Evolutionary conservation across 768 basidiomycete species (phyloP).

Genomic region (Lactarius deliciosus): DNA sequence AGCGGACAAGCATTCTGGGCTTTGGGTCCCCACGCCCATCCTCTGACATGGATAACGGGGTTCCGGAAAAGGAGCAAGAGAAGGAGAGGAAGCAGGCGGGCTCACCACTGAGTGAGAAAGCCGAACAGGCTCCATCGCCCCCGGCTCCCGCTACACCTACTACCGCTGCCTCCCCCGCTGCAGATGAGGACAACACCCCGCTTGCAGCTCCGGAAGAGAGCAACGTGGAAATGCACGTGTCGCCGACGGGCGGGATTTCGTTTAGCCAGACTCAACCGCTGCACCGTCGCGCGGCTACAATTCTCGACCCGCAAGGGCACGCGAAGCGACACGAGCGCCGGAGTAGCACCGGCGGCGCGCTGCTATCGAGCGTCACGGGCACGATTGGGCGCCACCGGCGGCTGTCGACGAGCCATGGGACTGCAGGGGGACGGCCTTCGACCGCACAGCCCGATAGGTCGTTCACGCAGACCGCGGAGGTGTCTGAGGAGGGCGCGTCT

Average conservation of each 20-base stretch:
- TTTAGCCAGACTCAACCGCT: slow-evolving; percentile 54
- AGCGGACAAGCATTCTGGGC: slow-evolving; percentile 24
- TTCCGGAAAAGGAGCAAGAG: slow-evolving; percentile 25
- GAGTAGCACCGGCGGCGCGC: slow-evolving; percentile 71
- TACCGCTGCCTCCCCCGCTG: neutral
- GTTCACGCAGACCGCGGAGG: slow-evolving; percentile 53
- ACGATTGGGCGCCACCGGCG: slow-evolving; percentile 67
- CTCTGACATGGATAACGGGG: slow-evolving; percentile 6
- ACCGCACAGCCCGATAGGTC: slow-evolving; percentile 39
- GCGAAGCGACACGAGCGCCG: slow-evolving; percentile 67
- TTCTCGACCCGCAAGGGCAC: slow-evolving; percentile 67
- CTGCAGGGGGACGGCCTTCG: slow-evolving; percentile 33
- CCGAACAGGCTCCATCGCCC: slow-evolving; percentile 9
- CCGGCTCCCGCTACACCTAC: neutral
- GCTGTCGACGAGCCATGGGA: slow-evolving; percentile 65
- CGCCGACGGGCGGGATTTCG: slow-evolving; percentile 35
- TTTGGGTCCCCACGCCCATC: slow-evolving; percentile 27
- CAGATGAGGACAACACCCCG: neutral
- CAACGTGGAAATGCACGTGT: slow-evolving; percentile 14
- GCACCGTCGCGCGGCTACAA: slow-evolving; percentile 76
- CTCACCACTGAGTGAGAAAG: slow-evolving; percentile 29
- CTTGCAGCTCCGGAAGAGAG: neutral
- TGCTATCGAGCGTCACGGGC: slow-evolving; percentile 47
- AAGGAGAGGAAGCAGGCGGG: slow-evolving; percentile 35
- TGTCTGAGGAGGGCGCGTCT: slow-evolving; percentile 36